Evolutionary conservation across 768 basidiomycete species (phyloP), one percentile per base, ranked within the genome.

Genomic region (Erythrobasidium yunnanense): DNA sequence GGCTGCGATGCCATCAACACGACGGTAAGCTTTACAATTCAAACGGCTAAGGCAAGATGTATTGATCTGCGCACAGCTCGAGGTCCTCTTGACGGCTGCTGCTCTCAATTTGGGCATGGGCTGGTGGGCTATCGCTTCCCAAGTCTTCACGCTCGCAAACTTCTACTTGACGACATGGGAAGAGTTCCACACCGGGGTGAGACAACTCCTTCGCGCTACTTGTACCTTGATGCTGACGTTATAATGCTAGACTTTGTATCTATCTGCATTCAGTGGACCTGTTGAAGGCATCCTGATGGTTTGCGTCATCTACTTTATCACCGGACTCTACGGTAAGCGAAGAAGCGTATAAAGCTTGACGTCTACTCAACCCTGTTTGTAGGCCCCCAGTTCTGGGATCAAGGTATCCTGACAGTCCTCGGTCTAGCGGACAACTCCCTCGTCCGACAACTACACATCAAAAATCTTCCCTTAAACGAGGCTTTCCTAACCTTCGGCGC

Each of bases 1-100:
- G 93, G 91, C 2, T 91, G 88, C 73, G 90, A 93, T 74, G 91
- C 92, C 0, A 80, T 99, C 70, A 96, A 96, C 73, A 97, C 93
- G 0, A 93, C 90, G 52, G 90, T 92, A 72, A 67, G 77, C 73
- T 46, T 29, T 55, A 53, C 32, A 23, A 29, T 34, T 52, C 25
- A 20, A 7, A 22, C 17, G 46, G 25, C 35, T 15, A 49, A 70
- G 17, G 72, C 45, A 22, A 1, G n/a, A n/a, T n/a, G n/a, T n/a
- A n/a, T n/a, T n/a, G n/a, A 13, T 8, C 42, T 18, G 4, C 18
- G 47, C 47, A 6, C 72, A 92, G 89, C 82, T 99, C 25, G 93
- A 91, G 77, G 86, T 85, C 66, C 81, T 96, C 67, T 82, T 99
- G 45, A 82, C 83, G 4, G 79, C 84, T 6, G 83, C 87, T 27